Evolutionary conservation across 257 asterid genomes (phyloP).

Genomic region (Coffea eugenioides): DNA sequence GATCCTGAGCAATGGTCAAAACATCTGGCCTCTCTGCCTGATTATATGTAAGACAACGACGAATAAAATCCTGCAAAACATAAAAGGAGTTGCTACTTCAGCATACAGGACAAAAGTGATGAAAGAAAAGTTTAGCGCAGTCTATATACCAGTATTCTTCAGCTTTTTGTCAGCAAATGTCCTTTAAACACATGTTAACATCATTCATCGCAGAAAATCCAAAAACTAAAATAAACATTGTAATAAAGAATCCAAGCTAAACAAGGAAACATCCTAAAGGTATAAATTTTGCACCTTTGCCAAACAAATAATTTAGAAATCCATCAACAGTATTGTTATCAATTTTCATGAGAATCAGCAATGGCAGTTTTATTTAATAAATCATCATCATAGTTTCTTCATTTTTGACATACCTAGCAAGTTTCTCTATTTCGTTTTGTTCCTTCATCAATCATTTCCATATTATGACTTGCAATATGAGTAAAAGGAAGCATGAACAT

Average conservation of each 20-base stretch:
- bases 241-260: too few species aligned
- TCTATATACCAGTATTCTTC: neutral
- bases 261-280: neutral
- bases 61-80: slow-evolving; percentile 74
- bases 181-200: neutral
- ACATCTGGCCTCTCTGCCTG: slow-evolving; percentile 97
- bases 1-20: slow-evolving; percentile 79
- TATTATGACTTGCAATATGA: neutral
- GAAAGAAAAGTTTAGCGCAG: neutral
- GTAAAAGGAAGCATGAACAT: neutral
- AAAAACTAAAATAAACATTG: neutral
- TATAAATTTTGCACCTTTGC: neutral
- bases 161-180: neutral
- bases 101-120: neutral
- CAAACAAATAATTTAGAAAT: neutral
- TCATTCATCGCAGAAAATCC: neutral
- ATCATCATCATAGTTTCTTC: neutral
- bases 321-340: neutral
- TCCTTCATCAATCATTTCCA: neutral
- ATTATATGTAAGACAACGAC: slow-evolving; percentile 84
- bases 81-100: neutral
- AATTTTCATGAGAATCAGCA: neutral
- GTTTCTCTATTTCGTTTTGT: neutral
- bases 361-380: neutral
- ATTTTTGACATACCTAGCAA: neutral